Evolutionary conservation across 2,329 filamentous ascomycete genomes (phyloP), one percentile per base, ranked within the genome.

Genomic region (Phialophora macrospora): DNA sequence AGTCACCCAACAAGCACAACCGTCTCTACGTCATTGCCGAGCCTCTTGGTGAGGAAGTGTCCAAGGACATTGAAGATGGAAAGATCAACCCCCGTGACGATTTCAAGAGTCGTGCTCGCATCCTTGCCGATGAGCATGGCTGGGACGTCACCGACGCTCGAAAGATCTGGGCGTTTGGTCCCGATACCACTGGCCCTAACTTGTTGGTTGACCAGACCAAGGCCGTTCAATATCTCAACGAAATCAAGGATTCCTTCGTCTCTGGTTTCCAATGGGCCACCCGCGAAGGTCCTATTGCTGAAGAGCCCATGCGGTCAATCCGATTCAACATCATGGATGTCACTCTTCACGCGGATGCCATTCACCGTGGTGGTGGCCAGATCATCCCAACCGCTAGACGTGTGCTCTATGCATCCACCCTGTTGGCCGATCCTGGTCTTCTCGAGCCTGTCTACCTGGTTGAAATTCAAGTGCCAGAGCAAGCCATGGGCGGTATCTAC

Each of bases 1-100:
- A 99, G 88, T 99, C 95, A 56, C 95, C 95, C 85, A 99, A 99
- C 91, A 99, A 99, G 92, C 95, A 99, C 91, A 99, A 99, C 88
- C 94, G 95, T 93, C 87, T 99, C 69, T 99, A 98, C 87, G 89
- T 99, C 84, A 88, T 87, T 81, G 95, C 95, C 72, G 84, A 93
- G 83, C 95, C 95, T 75, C 86, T 99, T 63, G 88, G 88, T 54
- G 95, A 99, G 87, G 95, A 98, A 75, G 90, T 99, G 68, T 86
- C 91, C 75, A 87, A 88, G 78, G 91, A 90, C 77, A 99, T 99
- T 73, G 95, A 99, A 86, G 73, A 79, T 63, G 95, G 95, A 85
- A 95, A 93, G 87, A 93, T 99, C 80, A 86, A 83, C 78, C 92
- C 95, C 73, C 92, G 94, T 87, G 95, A 99, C 81, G 95, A 99